Base-by-base conservation (phyloP, 179 eudicot genomes). In the Heliamphora pulchella region DNA sequence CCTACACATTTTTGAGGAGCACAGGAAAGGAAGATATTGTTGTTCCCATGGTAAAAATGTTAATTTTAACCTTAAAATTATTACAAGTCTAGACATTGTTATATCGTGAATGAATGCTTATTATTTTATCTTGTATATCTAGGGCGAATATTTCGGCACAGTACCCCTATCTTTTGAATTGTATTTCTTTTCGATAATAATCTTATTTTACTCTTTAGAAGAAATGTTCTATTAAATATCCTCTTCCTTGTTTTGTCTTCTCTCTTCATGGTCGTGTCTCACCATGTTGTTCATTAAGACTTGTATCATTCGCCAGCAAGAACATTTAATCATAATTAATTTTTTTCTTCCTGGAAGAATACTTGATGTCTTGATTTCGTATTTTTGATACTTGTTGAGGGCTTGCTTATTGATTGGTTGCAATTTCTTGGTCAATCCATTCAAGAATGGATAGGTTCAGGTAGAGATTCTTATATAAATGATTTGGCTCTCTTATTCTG, bases 21-120 rank as follows among this genome's bases (percentile, higher is more conserved):
- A 94, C 97, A 8, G 90, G 93, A 71, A 94, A 92, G 84, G 97
- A 94, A 89, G 98, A 94, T 81, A 94, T 94, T 54, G 92, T 94
- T 14, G 98, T 94, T 85, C 98, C 13, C 70, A 93, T 90, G 90
- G 98, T 93, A 88, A 90, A 62, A 80, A 63, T 79, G 68, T 15
- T 70, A 51, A 4, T 55, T 11, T 67, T 80, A n/a, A 58, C 55
- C 5, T n/a, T 10, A 41, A 8, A 9, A n/a, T 11, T 47, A 11
- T 43, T 5, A 39, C 61, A n/a, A 39, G 5, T 11, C 8, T 5
- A n/a, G 55, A 55, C 13, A 31, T 74, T 10, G n/a, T 54, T 57
- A 14, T 15, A 55, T 47, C 79, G 20, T 22, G 58, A 51, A 65
- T 31, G 31, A 31, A 22, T 65, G 20, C 22, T 48, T 20, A 10